phyloP scores from a whole-genome alignment of 2,329 filamentous ascomycete species.

The Atkinsonella texensis region DNA sequence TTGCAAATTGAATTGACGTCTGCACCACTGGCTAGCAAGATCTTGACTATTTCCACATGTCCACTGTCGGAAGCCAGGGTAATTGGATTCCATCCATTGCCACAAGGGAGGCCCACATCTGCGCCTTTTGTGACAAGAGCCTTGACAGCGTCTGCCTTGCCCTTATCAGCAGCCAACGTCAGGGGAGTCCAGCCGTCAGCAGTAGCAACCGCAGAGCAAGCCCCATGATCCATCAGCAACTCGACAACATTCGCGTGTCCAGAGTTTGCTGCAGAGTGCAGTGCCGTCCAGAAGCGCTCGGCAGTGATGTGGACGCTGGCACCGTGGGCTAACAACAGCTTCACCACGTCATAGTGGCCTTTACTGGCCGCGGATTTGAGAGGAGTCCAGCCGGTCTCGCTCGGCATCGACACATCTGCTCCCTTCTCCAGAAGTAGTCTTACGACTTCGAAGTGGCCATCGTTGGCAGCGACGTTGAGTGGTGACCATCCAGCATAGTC shows the following conservation, averaged over 20 bases:
- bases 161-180: slow-evolving; percentile 5
- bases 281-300: slow-evolving; percentile 6
- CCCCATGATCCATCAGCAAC: slow-evolving; percentile 5
- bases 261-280: slow-evolving; percentile 9
- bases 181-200: slow-evolving; percentile 8
- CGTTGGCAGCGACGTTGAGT: slow-evolving; percentile 8
- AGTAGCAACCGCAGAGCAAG: slow-evolving; percentile 2
- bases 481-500: slow-evolving; percentile 8
- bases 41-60: slow-evolving; percentile 1
- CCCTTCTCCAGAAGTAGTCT: slow-evolving; percentile 5
- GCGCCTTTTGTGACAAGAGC: slow-evolving; percentile 1
- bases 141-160: slow-evolving; percentile 2
- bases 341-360: slow-evolving; percentile 4
- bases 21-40: slow-evolving; percentile 6
- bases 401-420: slow-evolving; percentile 2
- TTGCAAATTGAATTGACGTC: slow-evolving; percentile 2
- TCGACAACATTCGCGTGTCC: slow-evolving; percentile 4
- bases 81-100: slow-evolving; percentile 4
- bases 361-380: slow-evolving; percentile 8
- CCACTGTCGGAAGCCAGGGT: slow-evolving; percentile 4
- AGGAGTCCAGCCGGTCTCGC: slow-evolving; percentile 6
- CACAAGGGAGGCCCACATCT: slow-evolving; percentile 3
- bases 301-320: slow-evolving; percentile 6
- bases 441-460: slow-evolving; percentile 6
- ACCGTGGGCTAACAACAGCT: slow-evolving; percentile 6